phyloP scores from a whole-genome alignment of 2,329 filamentous ascomycete species.

The Aspergillus bombycis region DNA sequence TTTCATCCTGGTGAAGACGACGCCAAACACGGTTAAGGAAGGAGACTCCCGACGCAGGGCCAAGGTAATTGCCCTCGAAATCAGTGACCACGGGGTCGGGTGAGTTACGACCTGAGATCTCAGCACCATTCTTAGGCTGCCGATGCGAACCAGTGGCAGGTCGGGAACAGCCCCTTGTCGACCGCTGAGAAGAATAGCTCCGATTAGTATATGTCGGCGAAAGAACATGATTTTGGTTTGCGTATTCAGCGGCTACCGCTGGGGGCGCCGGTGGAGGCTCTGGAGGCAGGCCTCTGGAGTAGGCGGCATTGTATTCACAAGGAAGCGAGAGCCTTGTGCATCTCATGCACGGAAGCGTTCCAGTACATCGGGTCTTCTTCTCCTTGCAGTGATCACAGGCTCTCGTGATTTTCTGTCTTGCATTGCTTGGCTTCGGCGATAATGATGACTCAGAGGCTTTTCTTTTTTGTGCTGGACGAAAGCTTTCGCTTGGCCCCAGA shows the following conservation, averaged over 20 bases:
- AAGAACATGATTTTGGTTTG: constrained; percentile 11
- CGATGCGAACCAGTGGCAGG: constrained; percentile 4
- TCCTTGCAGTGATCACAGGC: constrained; percentile 44
- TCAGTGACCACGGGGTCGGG: constrained; percentile 53
- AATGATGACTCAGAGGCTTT: constrained; percentile 29
- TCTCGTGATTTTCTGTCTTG: constrained; percentile 42
- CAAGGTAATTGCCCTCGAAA: constrained; percentile 60
- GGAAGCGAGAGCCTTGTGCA: constrained; percentile 36
- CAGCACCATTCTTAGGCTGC: constrained; percentile 12
- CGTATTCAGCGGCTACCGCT: constrained; percentile 17
- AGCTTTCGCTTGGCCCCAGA: constrained; percentile 1
- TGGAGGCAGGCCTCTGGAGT: constrained; percentile 41
- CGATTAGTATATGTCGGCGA: neutral
- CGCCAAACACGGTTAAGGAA: constrained; percentile 70
- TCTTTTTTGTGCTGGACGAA: constrained; percentile 29
- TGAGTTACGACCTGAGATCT: constrained; percentile 39
- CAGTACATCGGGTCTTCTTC: constrained; percentile 43
- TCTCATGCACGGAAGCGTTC: constrained; percentile 39
- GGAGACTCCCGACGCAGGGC: constrained; percentile 55
- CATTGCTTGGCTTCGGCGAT: constrained; percentile 22
- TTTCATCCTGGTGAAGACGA: constrained; percentile 61
- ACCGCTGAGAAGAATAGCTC: constrained; percentile 10
- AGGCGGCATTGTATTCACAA: constrained; percentile 42
- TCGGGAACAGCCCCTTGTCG: constrained; percentile 10
- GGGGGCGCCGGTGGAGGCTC: constrained; percentile 31